phyloP scores from a whole-genome alignment of 495 filamentous ascomycete species.

The Talaromyces wortmannii region DNA sequence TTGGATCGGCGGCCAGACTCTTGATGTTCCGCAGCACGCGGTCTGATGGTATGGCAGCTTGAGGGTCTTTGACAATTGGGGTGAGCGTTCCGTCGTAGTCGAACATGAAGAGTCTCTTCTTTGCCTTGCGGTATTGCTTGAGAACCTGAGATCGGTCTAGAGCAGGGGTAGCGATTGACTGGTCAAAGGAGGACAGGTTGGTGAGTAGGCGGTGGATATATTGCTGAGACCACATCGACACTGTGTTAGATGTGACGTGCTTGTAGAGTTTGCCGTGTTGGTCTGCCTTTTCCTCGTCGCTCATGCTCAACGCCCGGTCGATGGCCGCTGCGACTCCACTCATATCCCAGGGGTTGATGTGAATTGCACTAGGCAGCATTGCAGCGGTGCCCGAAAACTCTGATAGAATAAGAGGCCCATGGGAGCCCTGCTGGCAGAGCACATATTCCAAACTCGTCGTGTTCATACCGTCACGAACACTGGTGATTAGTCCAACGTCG shows the following conservation, averaged over 20 bases:
- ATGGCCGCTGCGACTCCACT: conserved; percentile 74
- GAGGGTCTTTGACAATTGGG: conserved; percentile 85
- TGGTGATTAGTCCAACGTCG: conserved; percentile 86
- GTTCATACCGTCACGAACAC: conserved; percentile 93
- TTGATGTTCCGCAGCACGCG: conserved; percentile 72
- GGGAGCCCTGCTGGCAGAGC: conserved; percentile 76
- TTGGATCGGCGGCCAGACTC: conserved; percentile 66
- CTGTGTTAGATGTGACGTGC: conserved; percentile 76
- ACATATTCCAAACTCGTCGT: conserved; percentile 92
- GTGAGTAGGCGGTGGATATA: conserved; percentile 69
- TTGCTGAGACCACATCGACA: conserved; percentile 73
- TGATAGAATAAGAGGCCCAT: conserved; percentile 83
- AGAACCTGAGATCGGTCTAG: conserved; percentile 67
- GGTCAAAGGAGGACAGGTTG: conserved; percentile 69
- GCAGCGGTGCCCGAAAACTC: conserved; percentile 94
- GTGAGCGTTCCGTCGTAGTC: conserved; percentile 99
- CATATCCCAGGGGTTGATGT: conserved; percentile 92
- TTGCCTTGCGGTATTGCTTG: conserved; percentile 61
- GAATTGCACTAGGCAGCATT: conserved; percentile 74
- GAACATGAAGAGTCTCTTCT: conserved; percentile 86
- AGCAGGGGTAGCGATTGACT: conserved; percentile 68
- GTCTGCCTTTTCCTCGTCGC: conserved; percentile 47
- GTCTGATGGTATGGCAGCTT: conserved; percentile 79
- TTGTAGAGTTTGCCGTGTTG: conserved; percentile 56
- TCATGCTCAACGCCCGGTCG: conserved; percentile 69